These are phyloP conservation scores for Vitis hybrid DNA, from an alignment of 177 flowering plant species.

Conservation along the genomic window DNA sequence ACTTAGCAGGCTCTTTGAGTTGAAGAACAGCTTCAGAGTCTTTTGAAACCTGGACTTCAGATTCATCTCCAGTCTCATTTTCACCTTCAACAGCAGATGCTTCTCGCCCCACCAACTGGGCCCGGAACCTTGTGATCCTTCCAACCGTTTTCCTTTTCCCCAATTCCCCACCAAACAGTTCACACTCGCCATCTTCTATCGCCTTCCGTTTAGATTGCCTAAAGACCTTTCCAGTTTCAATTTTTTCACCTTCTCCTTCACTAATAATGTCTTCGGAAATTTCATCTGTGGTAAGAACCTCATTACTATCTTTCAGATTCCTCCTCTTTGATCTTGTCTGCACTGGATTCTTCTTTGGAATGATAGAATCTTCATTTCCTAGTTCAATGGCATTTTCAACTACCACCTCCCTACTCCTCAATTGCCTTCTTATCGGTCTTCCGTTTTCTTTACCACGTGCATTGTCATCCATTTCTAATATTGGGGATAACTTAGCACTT, in stretches of 20 bases:
- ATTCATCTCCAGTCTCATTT: neutral
- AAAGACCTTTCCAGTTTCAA: conserved; percentile 5
- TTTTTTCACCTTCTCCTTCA: conserved; percentile 3
- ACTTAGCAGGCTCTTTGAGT: neutral
- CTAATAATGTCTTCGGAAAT: neutral
- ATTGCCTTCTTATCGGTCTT: neutral
- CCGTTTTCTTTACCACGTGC: neutral
- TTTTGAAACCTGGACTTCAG: conserved; percentile 1
- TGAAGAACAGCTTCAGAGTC: conserved; percentile 6
- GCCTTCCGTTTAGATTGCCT: conserved; percentile 18
- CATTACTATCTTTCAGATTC: neutral
- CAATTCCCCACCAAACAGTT: neutral
- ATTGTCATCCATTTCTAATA: conserved; percentile 2
- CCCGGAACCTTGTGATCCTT: conserved; percentile 2
- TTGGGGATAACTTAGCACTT: neutral
- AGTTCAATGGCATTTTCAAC: too few relatives aligned
- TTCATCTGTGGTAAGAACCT: neutral
- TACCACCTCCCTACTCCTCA: too few relatives aligned
- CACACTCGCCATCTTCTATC: conserved; percentile 2
- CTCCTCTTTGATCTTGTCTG: too few relatives aligned
- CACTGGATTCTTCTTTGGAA: too few relatives aligned
- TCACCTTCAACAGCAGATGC: conserved; percentile 3
- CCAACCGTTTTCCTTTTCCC: conserved; percentile 6
- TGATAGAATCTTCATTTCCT: too few relatives aligned
- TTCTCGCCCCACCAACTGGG: neutral